Conservation (phyloP, 495 filamentous ascomycete genomes). For the Penicillium malachiteum region DNA sequence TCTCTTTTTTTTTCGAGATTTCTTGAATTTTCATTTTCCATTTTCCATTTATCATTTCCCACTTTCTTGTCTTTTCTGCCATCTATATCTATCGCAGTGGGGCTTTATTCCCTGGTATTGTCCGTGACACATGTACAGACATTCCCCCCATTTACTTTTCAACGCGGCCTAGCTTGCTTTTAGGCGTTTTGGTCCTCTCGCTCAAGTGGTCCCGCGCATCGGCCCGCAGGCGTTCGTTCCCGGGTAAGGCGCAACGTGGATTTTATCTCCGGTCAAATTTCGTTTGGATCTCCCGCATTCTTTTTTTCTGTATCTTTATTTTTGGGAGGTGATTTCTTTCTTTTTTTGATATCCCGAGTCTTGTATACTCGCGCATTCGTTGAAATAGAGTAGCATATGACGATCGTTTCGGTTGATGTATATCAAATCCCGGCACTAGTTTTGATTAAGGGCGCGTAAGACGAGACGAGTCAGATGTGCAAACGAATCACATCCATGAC, state of each 20-base stretch:
- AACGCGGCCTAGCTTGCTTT: constrained; percentile 13
- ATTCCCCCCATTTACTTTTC: neutral
- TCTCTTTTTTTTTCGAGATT: constrained; percentile 6
- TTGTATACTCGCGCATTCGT: constrained; percentile 6
- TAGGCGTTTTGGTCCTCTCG: constrained; percentile 18
- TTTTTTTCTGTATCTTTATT: constrained; percentile 8
- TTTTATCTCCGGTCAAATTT: neutral
- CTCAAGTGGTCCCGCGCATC: neutral
- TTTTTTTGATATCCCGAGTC: constrained; percentile 5
- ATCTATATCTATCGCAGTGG: neutral
- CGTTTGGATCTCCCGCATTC: constrained; percentile 9
- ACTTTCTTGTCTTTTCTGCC: neutral
- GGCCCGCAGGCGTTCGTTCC: constrained; percentile 13
- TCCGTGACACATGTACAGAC: constrained; percentile 8
- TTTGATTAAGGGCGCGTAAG: neutral
- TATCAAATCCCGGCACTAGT: neutral
- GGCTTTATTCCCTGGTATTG: neutral
- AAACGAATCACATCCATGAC: neutral
- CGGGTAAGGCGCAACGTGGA: constrained; percentile 18
- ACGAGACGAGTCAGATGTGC: too few relatives aligned
- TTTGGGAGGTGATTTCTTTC: neutral
- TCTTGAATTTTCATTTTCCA: constrained; percentile 7
- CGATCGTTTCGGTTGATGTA: neutral
- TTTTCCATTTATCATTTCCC: constrained; percentile 9
- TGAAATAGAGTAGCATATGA: neutral